phyloP scores from a whole-genome alignment of 768 basidiomycete genomes.

The Lentinula aciculospora region DNA sequence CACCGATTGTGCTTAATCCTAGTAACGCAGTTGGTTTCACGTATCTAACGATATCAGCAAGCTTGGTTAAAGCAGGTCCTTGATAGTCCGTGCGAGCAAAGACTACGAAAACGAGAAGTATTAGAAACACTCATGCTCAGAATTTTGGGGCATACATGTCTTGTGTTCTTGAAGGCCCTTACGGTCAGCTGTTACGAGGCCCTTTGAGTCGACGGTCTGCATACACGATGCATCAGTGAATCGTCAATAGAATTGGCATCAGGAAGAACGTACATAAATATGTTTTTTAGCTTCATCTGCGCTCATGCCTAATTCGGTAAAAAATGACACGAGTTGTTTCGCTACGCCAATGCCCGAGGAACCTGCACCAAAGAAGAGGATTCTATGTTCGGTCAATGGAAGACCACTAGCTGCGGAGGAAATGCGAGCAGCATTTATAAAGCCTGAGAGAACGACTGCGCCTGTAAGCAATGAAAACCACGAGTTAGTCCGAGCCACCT shows the following conservation, averaged over 20 bases:
- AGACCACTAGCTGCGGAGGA: constrained; percentile 37
- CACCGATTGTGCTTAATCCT: constrained; percentile 59
- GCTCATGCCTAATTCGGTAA: constrained; percentile 62
- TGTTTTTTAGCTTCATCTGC: constrained; percentile 61
- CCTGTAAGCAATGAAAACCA: constrained; percentile 26
- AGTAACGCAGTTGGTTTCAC: constrained; percentile 76
- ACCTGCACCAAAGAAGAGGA: constrained; percentile 92
- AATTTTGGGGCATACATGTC: constrained; percentile 37
- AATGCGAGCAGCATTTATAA: constrained; percentile 66
- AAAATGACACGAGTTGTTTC: constrained; percentile 84
- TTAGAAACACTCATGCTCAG: neutral
- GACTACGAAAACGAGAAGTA: constrained; percentile 38
- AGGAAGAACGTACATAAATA: constrained; percentile 51
- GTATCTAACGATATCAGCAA: constrained; percentile 62
- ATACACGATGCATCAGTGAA: constrained; percentile 11
- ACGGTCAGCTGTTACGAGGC: constrained; percentile 66
- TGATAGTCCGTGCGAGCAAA: constrained; percentile 68
- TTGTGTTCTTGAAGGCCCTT: constrained; percentile 71
- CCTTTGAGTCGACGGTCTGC: constrained; percentile 75
- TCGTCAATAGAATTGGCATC: neutral
- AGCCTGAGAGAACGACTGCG: constrained; percentile 70
- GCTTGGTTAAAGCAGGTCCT: constrained; percentile 52
- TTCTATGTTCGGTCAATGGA: constrained; percentile 68
- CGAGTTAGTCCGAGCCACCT: neutral
- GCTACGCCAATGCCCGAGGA: constrained; percentile 92